A percentile compares a stretch with the other conserved stretches of the same genome.
phyloP scores from a whole-genome alignment of 1,284 basidiomycete genomes.

The Irpex lacteus region DNA sequence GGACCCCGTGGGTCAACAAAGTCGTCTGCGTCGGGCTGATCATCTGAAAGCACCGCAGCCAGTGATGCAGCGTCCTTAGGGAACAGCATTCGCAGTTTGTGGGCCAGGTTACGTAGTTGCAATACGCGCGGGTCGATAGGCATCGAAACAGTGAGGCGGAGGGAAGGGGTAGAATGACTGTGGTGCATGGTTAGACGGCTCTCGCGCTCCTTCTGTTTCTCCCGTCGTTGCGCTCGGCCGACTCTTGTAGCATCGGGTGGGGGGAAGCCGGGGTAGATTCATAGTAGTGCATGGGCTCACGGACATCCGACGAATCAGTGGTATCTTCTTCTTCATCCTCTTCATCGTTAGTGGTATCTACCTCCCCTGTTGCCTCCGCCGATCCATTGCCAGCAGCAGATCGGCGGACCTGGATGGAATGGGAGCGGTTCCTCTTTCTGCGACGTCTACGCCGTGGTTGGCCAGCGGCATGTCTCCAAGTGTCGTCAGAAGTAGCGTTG shows the following conservation, averaged over 20 bases:
- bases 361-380: conserved; percentile 21
- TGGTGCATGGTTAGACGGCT: conserved; percentile 31
- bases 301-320: conserved; percentile 36
- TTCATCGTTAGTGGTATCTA: conserved; percentile 25
- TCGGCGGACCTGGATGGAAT: conserved; percentile 20
- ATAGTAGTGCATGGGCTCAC: conserved; percentile 33
- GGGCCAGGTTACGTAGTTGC: conserved; percentile 50
- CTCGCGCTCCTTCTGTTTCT: conserved; percentile 13
- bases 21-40: conserved; percentile 35
- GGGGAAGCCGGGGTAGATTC: conserved; percentile 38
- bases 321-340: conserved; percentile 19
- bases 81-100: conserved; percentile 55
- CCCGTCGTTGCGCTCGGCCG: conserved; percentile 22
- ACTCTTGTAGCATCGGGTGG: conserved; percentile 21
- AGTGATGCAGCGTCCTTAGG: conserved; percentile 51
- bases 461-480: conserved; percentile 32
- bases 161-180: conserved; percentile 43
- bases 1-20: conserved; percentile 54
- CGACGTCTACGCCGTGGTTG: conserved; percentile 47
- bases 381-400: conserved; percentile 15
- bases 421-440: conserved; percentile 38
- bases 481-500: conserved; percentile 39
- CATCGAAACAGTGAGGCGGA: conserved; percentile 33
- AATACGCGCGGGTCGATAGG: conserved; percentile 50
- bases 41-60: conserved; percentile 40